phyloP scores from a whole-genome alignment of 2,329 filamentous ascomycete species.

The Alternaria angustiovoidea region DNA sequence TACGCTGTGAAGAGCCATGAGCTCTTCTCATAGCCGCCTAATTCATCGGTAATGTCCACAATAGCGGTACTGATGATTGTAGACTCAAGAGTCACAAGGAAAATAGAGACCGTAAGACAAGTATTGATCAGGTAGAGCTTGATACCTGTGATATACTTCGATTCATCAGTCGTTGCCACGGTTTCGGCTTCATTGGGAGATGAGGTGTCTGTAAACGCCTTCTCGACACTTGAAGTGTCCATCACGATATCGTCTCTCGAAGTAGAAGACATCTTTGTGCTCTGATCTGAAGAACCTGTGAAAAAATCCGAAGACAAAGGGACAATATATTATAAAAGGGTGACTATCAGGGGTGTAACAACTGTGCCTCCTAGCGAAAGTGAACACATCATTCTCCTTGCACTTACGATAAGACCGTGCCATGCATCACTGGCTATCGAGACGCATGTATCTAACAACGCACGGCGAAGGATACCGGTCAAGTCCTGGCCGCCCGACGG shows the following conservation, averaged over 20 bases:
- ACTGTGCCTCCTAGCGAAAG: conserved; percentile 1
- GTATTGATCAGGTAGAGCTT: conserved; percentile 8
- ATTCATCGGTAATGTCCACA: conserved; percentile 44
- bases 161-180: background rate
- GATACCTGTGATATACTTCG: conserved; percentile 4
- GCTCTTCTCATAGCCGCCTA: conserved; percentile 44
- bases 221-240: background rate
- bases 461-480: background rate
- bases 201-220: background rate
- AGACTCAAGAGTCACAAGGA: conserved; percentile 39
- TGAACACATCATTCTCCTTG: background rate
- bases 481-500: background rate
- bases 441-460: background rate
- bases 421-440: background rate
- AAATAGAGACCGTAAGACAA: conserved; percentile 4
- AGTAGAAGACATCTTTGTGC: background rate
- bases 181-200: background rate
- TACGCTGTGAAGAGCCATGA: conserved; percentile 50
- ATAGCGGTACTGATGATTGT: conserved; percentile 49
- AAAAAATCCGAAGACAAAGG: background rate
- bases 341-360: background rate
- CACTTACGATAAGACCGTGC: background rate
- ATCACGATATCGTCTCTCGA: background rate
- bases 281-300: background rate
- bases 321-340: background rate